Evolutionary conservation across 768 basidiomycete species (phyloP).

Genomic region (Xerocomellus chrysenteron): DNA sequence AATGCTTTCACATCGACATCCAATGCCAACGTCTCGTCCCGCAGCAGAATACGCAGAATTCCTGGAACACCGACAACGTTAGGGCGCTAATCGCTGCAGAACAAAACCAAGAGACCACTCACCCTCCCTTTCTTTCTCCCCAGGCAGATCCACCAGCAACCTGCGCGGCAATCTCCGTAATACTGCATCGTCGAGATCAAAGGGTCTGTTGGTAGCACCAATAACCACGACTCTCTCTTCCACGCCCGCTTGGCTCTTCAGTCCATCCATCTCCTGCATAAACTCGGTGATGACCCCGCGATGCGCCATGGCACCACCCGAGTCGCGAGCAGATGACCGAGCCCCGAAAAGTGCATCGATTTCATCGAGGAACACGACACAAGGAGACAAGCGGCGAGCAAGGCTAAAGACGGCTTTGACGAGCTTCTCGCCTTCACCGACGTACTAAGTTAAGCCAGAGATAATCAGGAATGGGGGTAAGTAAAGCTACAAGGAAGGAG

Average conservation of each 20-base stretch:
- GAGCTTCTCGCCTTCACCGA: conserved; percentile 87
- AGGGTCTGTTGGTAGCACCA: conserved; percentile 91
- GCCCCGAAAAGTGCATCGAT: conserved; percentile 92
- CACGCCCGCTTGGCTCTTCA: conserved; percentile 54
- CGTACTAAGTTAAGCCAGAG: conserved; percentile 51
- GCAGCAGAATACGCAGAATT: conserved; percentile 82
- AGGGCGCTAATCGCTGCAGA: background rate
- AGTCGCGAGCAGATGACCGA: conserved; percentile 71
- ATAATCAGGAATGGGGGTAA: background rate
- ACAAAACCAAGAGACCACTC: conserved; percentile 17
- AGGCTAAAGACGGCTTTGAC: conserved; percentile 88
- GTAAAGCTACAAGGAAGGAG: background rate
- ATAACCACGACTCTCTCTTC: conserved; percentile 87
- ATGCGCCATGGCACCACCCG: conserved; percentile 79
- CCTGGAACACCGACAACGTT: conserved; percentile 42
- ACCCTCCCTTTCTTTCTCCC: conserved; percentile 84
- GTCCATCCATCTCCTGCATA: conserved; percentile 96
- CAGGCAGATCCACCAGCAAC: conserved; percentile 85
- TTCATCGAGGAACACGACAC: conserved; percentile 93
- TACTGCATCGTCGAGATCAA: conserved; percentile 90
- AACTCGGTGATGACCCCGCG: conserved; percentile 88
- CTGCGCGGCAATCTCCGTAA: conserved; percentile 85
- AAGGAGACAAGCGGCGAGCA: conserved; percentile 82
- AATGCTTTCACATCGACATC: conserved; percentile 63
- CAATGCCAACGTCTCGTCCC: conserved; percentile 68